Evolutionary conservation across 768 basidiomycete species (phyloP), one percentile per base, ranked within the genome.

Genomic region (Rhodotorula sphaerocarpa): DNA sequence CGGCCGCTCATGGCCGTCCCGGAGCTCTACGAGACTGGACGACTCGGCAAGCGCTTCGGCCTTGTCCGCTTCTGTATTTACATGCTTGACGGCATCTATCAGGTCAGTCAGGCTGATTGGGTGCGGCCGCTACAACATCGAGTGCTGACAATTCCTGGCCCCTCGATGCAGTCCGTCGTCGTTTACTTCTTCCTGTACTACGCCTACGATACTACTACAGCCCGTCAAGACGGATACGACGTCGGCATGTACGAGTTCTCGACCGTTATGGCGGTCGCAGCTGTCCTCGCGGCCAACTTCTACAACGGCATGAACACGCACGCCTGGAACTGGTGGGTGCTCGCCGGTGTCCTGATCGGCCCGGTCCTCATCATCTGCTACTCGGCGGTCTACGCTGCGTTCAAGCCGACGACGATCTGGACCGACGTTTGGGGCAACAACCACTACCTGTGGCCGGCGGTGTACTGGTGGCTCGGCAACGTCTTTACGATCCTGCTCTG

Each of bases 261-360:
- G 25, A 77, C 45, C 7, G 72, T 76, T 21, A 95, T 97, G 87
- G 89, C 81, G 20, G 84, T 97, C 60, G 76, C 84, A 21, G 85
- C 89, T 12, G 90, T 88, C 48, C 79, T 86, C 70, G 77, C 79
- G 33, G 87, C 86, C 48, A 90, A 90, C 75, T 70, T 90, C 56
- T 96, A 86, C 79, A 89, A 88, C 64, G 92, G 90, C 36, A 78
- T 99, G 30, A 90, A 89, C 72, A 89, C 87, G 5, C 44, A 30
- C 31, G 50, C 46, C 25, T 97, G 93, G 92, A 95, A 87, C 11
- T 84, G 80, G 30, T 96, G 91, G 91, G 85, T 95, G 15, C 88
- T 85, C 77, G 90, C 90, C 69, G 83, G 85, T 21, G 79, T 95
- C n/a, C 79, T 82, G 56, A 75, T 97, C 66, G 95, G 95, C 21